Evolutionary conservation across 345 rosid genomes (phyloP).

Genomic region (Bretschneidera sinensis): DNA sequence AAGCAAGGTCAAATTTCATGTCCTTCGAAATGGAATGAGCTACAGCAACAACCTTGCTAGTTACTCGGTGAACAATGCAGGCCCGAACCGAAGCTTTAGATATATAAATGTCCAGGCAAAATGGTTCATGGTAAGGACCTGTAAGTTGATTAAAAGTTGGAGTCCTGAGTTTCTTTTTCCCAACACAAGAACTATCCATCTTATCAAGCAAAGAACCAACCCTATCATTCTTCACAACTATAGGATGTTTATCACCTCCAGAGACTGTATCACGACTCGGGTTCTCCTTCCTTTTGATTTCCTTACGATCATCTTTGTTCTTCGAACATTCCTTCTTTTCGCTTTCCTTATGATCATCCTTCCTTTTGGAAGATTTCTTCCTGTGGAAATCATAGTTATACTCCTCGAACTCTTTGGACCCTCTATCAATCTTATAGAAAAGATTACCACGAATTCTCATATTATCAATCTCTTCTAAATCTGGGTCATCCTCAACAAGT

Average conservation of each 20-base stretch:
- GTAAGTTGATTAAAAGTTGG: constrained; percentile 86
- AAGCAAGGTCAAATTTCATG: constrained; percentile 72
- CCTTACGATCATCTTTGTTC: constrained; percentile 26
- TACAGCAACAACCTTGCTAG: constrained; percentile 81
- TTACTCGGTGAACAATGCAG: constrained; percentile 72
- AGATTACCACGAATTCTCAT: constrained; percentile 80
- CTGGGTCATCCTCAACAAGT: constrained; percentile 25
- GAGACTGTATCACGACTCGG: not conserved
- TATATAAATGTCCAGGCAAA: constrained; percentile 76
- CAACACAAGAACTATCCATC: constrained; percentile 7
- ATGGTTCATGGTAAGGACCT: constrained; percentile 79
- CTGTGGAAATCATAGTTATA: constrained; percentile 65
- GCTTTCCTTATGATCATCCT: constrained; percentile 31
- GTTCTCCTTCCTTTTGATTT: constrained; percentile 10
- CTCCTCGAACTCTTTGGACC: constrained; percentile 80
- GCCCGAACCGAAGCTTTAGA: constrained; percentile 83
- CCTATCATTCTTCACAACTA: not conserved
- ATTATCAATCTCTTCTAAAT: constrained; percentile 68
- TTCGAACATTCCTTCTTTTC: constrained; percentile 17
- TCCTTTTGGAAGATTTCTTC: constrained; percentile 42
- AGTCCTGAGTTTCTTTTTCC: constrained; percentile 47
- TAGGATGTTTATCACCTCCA: not conserved
- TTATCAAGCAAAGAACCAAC: not conserved
- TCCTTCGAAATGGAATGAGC: constrained; percentile 89
- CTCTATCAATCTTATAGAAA: constrained; percentile 70